Evolutionary conservation across 1,139 yeast genomes (phyloP).

Genomic region (Kodamaea suecica): DNA sequence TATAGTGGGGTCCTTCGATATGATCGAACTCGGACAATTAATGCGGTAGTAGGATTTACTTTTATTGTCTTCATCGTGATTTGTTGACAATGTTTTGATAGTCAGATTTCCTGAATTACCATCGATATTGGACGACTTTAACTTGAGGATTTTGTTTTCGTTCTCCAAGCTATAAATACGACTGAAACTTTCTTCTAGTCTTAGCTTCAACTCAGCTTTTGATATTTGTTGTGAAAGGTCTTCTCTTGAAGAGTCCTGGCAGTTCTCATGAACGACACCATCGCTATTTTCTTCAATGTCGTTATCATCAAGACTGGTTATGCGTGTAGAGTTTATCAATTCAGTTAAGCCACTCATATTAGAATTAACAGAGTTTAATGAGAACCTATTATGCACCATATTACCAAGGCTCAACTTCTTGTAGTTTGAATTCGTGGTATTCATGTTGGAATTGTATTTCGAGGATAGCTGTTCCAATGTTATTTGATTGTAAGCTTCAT

Average conservation of each 20-base stretch:
- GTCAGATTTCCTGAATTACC: slow-evolving; percentile 1
- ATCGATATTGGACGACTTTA: slow-evolving; percentile 2
- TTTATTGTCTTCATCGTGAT: background rate
- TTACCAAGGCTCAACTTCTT: slow-evolving; percentile 9
- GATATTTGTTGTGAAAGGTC: slow-evolving; percentile 20
- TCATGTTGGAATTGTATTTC: background rate
- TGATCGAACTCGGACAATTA: background rate
- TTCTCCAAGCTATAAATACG: slow-evolving; percentile 35
- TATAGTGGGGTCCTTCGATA: too few species aligned
- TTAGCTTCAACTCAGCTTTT: slow-evolving; percentile 33
- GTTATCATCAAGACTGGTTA: slow-evolving; percentile 35
- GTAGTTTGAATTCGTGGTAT: background rate
- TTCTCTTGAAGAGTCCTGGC: slow-evolving; percentile 1
- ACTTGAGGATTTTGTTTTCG: slow-evolving; percentile 26
- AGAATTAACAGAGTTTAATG: slow-evolving; percentile 40
- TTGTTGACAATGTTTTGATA: background rate
- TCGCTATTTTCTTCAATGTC: slow-evolving; percentile 16
- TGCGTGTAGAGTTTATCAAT: slow-evolving; percentile 36
- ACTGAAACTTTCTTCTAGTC: slow-evolving; percentile 41
- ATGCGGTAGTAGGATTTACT: slow-evolving; percentile 2
- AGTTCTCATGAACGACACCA: slow-evolving; percentile 8
- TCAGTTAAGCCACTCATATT: slow-evolving; percentile 44
- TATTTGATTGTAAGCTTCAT: slow-evolving; percentile 35
- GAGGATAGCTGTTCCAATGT: slow-evolving; percentile 32
- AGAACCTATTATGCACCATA: slow-evolving; percentile 28